These are phyloP conservation scores for Teratosphaeria destructans DNA, from an alignment of 2,329 filamentous ascomycete genomes.

Conservation along the genomic window DNA sequence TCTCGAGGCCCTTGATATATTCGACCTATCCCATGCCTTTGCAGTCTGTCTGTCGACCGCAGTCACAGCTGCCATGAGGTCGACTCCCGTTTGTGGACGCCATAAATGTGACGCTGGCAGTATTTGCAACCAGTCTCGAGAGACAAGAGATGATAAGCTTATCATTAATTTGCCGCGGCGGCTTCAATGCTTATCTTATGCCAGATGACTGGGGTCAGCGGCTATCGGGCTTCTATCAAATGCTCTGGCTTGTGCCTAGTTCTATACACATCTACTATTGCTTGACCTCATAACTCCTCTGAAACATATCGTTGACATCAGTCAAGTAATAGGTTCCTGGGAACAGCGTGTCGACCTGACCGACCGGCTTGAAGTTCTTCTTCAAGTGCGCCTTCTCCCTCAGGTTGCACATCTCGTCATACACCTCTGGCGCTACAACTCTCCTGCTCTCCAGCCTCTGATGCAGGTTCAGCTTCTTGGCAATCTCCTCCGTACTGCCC, in stretches of 20 bases:
- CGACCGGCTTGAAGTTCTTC: constrained; percentile 39
- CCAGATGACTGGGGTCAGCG: too few species aligned
- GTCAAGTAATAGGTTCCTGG: constrained; percentile 43
- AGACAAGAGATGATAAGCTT: too few species aligned
- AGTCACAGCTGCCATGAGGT: too few species aligned
- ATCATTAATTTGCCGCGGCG: too few species aligned
- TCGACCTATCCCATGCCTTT: too few species aligned
- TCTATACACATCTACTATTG: constrained; percentile 24
- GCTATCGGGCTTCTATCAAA: too few species aligned
- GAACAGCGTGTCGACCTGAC: constrained; percentile 33
- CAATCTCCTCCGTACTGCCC: constrained; percentile 37
- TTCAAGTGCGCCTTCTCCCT: constrained; percentile 41
- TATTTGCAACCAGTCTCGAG: too few species aligned
- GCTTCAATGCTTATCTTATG: too few species aligned
- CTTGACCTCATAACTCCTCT: constrained; percentile 40
- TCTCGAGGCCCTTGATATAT: too few species aligned
- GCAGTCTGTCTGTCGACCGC: too few species aligned
- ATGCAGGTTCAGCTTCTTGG: constrained; percentile 38
- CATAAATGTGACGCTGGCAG: too few species aligned
- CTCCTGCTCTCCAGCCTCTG: constrained; percentile 35
- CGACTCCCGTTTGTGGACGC: too few species aligned
- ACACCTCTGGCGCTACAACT: constrained; percentile 37
- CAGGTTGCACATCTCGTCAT: constrained; percentile 45
- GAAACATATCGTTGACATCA: constrained; percentile 42
- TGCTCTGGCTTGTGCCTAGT: not conserved